These are phyloP conservation scores for Kwoniella bestiolae DNA, from an alignment of 768 basidiomycete genomes.

Conservation along the genomic window DNA sequence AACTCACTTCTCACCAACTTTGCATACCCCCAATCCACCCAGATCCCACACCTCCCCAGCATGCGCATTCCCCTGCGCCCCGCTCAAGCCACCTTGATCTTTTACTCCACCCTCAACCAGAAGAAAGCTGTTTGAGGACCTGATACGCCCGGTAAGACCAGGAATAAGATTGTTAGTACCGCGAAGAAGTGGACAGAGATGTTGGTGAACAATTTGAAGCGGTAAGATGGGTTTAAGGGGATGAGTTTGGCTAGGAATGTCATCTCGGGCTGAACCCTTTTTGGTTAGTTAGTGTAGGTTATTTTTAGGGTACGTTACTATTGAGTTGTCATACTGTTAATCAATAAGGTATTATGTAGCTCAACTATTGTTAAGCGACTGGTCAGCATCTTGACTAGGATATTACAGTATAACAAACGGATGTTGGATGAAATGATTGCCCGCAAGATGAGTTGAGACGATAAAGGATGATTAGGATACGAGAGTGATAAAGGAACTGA, in stretches of 20 bases:
- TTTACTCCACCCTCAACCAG: conserved; percentile 22
- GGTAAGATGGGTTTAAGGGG: background rate
- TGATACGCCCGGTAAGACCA: conserved; percentile 20
- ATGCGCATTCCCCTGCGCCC: background rate
- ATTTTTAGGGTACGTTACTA: too few relatives aligned
- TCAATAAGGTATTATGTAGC: too few relatives aligned
- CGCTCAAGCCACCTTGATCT: too few relatives aligned
- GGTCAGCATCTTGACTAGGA: too few relatives aligned
- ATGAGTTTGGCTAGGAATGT: background rate
- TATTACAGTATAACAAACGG: too few relatives aligned
- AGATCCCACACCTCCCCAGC: conserved; percentile 11
- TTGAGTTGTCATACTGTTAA: too few relatives aligned
- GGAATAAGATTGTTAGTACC: conserved; percentile 17
- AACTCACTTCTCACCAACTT: conserved; percentile 12
- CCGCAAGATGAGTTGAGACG: too few relatives aligned
- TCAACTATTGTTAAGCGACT: too few relatives aligned
- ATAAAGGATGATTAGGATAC: too few relatives aligned
- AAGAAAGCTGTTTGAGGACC: conserved; percentile 19
- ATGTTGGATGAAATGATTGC: too few relatives aligned
- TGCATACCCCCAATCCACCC: conserved; percentile 23
- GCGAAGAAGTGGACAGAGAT: conserved; percentile 13
- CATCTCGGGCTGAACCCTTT: background rate
- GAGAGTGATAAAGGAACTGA: too few relatives aligned
- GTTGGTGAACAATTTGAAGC: background rate
- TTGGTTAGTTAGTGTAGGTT: background rate